A percentile compares a stretch with the other conserved stretches of the same genome.
phyloP scores from a whole-genome alignment of 2,329 filamentous ascomycete species.

The Scedosporium dehoogii region DNA sequence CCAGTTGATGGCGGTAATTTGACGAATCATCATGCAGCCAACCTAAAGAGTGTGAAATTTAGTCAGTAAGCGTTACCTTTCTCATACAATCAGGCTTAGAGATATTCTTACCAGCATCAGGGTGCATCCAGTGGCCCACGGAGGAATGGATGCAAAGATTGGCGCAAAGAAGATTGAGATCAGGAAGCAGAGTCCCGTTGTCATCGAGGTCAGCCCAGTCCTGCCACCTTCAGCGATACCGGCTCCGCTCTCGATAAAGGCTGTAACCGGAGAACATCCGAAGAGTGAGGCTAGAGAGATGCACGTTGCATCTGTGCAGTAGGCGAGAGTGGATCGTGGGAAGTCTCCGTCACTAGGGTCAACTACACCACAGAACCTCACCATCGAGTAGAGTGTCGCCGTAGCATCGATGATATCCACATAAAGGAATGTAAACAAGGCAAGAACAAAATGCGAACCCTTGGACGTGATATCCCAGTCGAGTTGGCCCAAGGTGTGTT shows the following conservation, averaged over 20 bases:
- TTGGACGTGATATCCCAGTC: conserved; percentile 52
- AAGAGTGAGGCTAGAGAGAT: conserved; percentile 75
- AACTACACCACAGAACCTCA: conserved; percentile 69
- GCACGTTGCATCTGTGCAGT: conserved; percentile 68
- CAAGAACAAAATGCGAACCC: conserved; percentile 47
- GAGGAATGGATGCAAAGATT: conserved; percentile 81
- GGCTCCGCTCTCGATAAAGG: conserved; percentile 81
- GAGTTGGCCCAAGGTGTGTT: conserved; percentile 50
- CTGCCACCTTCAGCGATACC: conserved; percentile 81
- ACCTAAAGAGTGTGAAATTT: conserved; percentile 38
- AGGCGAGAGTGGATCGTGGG: conserved; percentile 73
- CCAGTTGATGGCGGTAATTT: conserved; percentile 69
- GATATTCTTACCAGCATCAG: conserved; percentile 49
- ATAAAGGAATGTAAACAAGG: conserved; percentile 77
- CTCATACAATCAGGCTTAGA: background rate
- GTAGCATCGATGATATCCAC: conserved; percentile 85
- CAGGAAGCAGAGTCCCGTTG: conserved; percentile 74
- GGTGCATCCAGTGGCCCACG: conserved; percentile 74
- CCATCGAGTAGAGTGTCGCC: conserved; percentile 84
- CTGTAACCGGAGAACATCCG: conserved; percentile 71
- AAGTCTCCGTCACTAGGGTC: conserved; percentile 80
- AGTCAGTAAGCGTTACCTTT: background rate
- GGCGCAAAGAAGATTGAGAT: conserved; percentile 82
- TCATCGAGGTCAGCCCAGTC: conserved; percentile 74
- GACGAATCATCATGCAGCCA: conserved; percentile 68